A percentile compares a stretch with the other conserved stretches of the same genome.
Evolutionary conservation across 208 protist genomes (phyloP).

Genomic region (Acanthamoeba royreba): DNA sequence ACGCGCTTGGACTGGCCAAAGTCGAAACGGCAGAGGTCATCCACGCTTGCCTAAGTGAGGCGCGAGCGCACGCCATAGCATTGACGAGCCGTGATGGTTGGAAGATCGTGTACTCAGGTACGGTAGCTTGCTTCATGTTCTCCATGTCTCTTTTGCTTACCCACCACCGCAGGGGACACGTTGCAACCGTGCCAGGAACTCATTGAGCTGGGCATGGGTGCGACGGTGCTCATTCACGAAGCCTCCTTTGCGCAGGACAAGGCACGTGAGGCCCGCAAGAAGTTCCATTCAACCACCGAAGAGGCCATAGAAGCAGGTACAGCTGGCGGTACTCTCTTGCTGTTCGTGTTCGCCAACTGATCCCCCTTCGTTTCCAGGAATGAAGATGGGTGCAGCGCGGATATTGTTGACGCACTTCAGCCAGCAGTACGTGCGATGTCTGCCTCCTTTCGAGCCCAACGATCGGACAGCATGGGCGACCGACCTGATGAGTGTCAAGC

Average conservation of each 20-base stretch:
- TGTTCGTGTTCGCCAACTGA: background rate
- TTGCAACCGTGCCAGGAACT: slow-evolving; percentile 56
- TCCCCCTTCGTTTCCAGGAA: background rate
- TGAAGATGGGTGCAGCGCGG: slow-evolving; percentile 51
- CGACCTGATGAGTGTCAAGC: slow-evolving; percentile 35
- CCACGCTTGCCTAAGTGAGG: background rate
- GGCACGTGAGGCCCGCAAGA: slow-evolving; percentile 54
- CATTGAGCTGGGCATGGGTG: background rate
- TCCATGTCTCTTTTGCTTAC: background rate
- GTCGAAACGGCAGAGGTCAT: background rate
- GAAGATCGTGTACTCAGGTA: background rate
- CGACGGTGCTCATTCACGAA: slow-evolving; percentile 70
- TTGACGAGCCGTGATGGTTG: background rate
- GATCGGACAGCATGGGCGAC: background rate
- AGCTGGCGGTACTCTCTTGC: background rate
- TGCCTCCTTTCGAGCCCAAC: background rate
- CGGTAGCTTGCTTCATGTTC: background rate
- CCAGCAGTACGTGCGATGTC: slow-evolving; percentile 70
- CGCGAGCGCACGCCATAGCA: background rate
- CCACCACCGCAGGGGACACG: background rate
- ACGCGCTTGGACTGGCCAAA: background rate
- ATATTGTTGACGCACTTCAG: slow-evolving; percentile 72
- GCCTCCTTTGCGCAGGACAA: slow-evolving; percentile 72
- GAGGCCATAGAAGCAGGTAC: slow-evolving; percentile 57
- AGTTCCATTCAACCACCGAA: slow-evolving; percentile 66